Evolutionary conservation across 768 basidiomycete species (phyloP).

Genomic region (Phanerochaete sordida): DNA sequence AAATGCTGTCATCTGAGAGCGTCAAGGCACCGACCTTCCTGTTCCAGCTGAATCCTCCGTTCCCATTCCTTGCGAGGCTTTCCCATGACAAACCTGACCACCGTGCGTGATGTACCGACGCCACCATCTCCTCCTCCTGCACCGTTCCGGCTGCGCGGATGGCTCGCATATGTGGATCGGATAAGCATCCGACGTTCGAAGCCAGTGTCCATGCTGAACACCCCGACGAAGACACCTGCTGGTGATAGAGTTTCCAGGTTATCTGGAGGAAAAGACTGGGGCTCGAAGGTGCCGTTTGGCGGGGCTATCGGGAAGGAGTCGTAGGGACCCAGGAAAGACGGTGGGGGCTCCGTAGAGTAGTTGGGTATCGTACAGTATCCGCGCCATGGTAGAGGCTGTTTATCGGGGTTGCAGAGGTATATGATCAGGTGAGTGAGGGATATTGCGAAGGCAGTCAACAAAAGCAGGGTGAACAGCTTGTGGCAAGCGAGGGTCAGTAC

Average conservation of each 20-base stretch:
- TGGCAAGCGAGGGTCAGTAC: background rate
- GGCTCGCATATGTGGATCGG: conserved; percentile 86
- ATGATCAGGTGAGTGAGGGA: conserved; percentile 85
- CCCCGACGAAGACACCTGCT: conserved; percentile 82
- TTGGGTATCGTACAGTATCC: conserved; percentile 81
- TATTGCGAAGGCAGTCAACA: conserved; percentile 78
- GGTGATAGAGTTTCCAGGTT: conserved; percentile 75
- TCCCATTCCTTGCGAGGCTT: conserved; percentile 80
- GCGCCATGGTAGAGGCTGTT: conserved; percentile 91
- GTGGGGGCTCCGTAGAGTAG: conserved; percentile 39
- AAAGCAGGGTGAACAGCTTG: conserved; percentile 66
- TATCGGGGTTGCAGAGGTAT: conserved; percentile 94
- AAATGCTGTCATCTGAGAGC: background rate
- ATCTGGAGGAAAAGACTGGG: conserved; percentile 63
- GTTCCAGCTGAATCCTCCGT: conserved; percentile 77
- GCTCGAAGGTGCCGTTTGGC: conserved; percentile 24
- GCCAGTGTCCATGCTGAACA: conserved; percentile 85
- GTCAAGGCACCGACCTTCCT: conserved; percentile 69
- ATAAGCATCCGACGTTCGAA: conserved; percentile 85
- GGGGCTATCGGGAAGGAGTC: conserved; percentile 37
- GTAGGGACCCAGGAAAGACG: conserved; percentile 36
- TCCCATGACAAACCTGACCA: conserved; percentile 88
- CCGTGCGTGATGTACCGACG: conserved; percentile 72
- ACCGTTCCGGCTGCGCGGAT: conserved; percentile 72
- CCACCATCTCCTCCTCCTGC: conserved; percentile 68